Evolutionary conservation across 352 stramenopile species (phyloP), one percentile per base, ranked within the genome.

Genomic region (Phytophthora tubulina): DNA sequence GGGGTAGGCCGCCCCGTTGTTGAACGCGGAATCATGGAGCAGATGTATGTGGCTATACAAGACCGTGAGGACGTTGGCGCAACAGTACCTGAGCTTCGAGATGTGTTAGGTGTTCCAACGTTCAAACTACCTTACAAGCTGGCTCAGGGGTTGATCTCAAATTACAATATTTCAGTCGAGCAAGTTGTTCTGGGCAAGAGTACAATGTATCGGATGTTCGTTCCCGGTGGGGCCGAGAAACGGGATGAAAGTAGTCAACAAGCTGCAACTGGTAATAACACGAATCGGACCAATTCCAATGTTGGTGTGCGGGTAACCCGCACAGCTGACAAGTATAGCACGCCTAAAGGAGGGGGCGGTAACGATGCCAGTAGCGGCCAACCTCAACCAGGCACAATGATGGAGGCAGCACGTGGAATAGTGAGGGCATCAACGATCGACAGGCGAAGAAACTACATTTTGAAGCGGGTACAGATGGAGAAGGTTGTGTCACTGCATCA

Each of bases 171-270:
- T 45, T 82, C 72, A 2, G 88, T 95, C 17, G 85, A 91, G 50
- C 84, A 93, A 70, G 86, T 95, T 33, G 85, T 93, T 10, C 46
- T 93, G 36, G 86, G 86, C 3, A 93, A 94, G 54, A 93, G 76
- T 50, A 93, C 88, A 6, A 91, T 94, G 84, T 95, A 95, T 79
- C 88, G 88, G 13, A 88, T 95, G 83, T 94, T 90, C 70, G 80
- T 84, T 54, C 80, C 88, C 2, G 75, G 66, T 21, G 42, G 21
- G 21, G 21, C 33, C 4, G 44, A 8, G 17, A 60, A 56, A 41
- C 30, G 39, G 6, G 48, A 58, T 51, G 21, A 38, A 38, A 70
- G 17, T 46, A 50, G 13, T 8, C 31, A 70, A 17, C 38, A 60
- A 54, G 56, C 17, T 44, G 14, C 36, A 48, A 66, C 7, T 44